A percentile compares a stretch with the other conserved stretches of the same genome.
These are phyloP conservation scores for Boletus sensibilis DNA, from an alignment of 768 basidiomycete genomes.

Conservation along the genomic window DNA sequence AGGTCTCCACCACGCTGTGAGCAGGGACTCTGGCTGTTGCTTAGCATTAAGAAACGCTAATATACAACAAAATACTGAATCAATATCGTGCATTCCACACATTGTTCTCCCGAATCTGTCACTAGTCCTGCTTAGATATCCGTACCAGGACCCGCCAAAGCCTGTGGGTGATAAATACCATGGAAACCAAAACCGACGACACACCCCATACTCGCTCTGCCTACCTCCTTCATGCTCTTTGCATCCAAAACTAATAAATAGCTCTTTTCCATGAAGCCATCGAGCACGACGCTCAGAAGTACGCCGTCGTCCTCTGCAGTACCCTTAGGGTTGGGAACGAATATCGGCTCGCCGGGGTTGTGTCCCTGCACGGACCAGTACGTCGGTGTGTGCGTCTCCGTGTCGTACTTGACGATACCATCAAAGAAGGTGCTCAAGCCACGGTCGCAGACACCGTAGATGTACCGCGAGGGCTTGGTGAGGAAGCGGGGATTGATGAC, in stretches of 20 bases:
- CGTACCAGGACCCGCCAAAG: slow-evolving; percentile 11
- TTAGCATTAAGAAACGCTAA: not conserved
- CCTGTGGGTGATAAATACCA: slow-evolving; percentile 25
- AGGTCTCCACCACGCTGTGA: not conserved
- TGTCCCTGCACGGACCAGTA: slow-evolving; percentile 32
- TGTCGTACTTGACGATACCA: slow-evolving; percentile 38
- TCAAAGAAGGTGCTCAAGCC: slow-evolving; percentile 35
- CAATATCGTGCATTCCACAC: not conserved
- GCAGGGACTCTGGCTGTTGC: not conserved
- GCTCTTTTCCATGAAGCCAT: slow-evolving; percentile 32
- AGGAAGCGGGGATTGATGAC: slow-evolving; percentile 33
- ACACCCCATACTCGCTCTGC: slow-evolving; percentile 35
- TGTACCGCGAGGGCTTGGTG: slow-evolving; percentile 34
- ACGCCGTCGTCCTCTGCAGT: slow-evolving; percentile 38
- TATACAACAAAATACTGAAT: not conserved
- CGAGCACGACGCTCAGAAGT: slow-evolving; percentile 37
- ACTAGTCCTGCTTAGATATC: slow-evolving; percentile 16
- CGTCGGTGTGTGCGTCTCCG: slow-evolving; percentile 17
- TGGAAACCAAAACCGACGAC: slow-evolving; percentile 39
- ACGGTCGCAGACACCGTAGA: slow-evolving; percentile 32
- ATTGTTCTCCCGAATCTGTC: not conserved
- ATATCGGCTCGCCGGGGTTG: slow-evolving; percentile 39
- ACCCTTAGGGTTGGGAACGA: slow-evolving; percentile 32
- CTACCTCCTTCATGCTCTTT: slow-evolving; percentile 35
- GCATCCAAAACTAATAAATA: slow-evolving; percentile 39